Percentiles rank a stretch among this genome's conserved stretches.
Evolutionary conservation across 73 alveolate genomes (phyloP).

Genomic region (Chromera velia): DNA sequence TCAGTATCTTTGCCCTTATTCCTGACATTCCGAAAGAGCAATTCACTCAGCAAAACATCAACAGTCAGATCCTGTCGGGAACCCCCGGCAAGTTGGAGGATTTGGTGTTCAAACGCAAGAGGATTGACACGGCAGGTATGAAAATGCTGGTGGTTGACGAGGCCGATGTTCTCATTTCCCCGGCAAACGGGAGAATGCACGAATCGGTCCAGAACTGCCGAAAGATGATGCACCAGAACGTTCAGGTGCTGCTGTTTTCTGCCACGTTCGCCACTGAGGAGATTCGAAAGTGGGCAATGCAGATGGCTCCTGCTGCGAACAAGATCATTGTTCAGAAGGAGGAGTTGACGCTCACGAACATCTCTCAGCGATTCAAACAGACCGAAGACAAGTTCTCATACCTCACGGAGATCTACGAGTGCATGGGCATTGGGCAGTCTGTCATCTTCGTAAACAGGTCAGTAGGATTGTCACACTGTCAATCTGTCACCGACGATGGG

Average conservation of each 20-base stretch:
- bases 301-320: constrained; percentile 58
- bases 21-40: too few species aligned
- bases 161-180: too few species aligned
- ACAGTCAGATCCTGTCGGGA: too few species aligned
- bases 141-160: constrained; percentile 64
- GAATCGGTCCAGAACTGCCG: too few species aligned
- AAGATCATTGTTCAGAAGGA: constrained; percentile 57
- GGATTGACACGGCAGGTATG: constrained; percentile 17
- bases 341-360: constrained; percentile 62
- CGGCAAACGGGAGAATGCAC: too few species aligned
- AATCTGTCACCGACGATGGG: not conserved
- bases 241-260: constrained; percentile 57
- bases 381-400: constrained; percentile 64
- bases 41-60: too few species aligned
- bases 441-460: constrained; percentile 61
- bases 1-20: too few species aligned
- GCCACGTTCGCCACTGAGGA: constrained; percentile 62
- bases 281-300: constrained; percentile 53
- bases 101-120: not conserved
- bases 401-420: constrained; percentile 61
- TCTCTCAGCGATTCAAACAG: constrained; percentile 62
- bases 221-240: too few species aligned
- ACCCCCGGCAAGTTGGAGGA: constrained; percentile 52
- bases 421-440: constrained; percentile 68
- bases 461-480: not conserved